These are phyloP conservation scores for Amborella trichopoda DNA, from an alignment of 164 flowering plant genomes.

Conservation along the genomic window DNA sequence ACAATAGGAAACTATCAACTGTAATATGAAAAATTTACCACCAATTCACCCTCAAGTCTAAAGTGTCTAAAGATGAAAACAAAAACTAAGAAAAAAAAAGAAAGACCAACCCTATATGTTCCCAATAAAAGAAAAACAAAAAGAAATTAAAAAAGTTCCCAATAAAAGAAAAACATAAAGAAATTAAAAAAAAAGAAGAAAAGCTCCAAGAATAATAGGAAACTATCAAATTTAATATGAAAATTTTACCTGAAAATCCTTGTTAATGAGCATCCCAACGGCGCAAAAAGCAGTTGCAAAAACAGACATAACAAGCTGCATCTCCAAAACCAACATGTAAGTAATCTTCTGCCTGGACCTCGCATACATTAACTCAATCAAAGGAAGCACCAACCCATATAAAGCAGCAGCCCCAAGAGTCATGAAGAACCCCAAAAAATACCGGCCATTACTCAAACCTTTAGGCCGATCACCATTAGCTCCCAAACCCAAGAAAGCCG, in stretches of 20 bases:
- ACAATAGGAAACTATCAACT: no score
- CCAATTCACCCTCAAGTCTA: no score
- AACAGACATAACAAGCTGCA: conserved; percentile 28
- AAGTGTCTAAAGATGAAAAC: no score
- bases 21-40: no score
- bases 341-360: conserved; percentile 24
- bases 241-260: conserved; percentile 43
- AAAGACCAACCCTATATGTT: no score
- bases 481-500: conserved; percentile 32
- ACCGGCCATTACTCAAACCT: conserved; percentile 14
- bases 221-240: no score
- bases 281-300: conserved; percentile 36
- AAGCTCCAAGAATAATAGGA: no score
- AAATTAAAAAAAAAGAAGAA: no score
- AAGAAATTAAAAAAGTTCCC: no score
- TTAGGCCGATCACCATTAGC: conserved; percentile 23
- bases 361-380: conserved; percentile 34
- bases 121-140: no score
- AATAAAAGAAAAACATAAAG: no score
- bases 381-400: conserved; percentile 36
- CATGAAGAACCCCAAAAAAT: conserved; percentile 31
- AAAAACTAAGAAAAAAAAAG: no score
- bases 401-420: conserved; percentile 36
- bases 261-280: conserved; percentile 35
- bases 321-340: conserved; percentile 36